Evolutionary conservation across 805 yeast genomes (phyloP).

Genomic region (Spathaspora girioi): DNA sequence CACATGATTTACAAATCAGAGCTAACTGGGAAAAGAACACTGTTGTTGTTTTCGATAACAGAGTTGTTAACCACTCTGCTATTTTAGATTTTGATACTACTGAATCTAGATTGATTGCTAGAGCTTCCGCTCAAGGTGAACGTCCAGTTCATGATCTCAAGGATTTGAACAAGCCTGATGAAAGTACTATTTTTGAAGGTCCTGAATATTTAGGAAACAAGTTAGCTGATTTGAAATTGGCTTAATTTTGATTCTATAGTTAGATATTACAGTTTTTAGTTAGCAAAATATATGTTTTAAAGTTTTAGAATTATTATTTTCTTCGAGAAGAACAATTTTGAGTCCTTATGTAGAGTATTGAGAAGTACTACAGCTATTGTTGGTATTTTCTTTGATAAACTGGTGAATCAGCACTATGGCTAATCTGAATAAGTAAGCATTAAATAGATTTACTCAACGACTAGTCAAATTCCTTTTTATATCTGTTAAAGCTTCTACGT

Average conservation of each 20-base stretch:
- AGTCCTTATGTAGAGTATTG: too few species aligned
- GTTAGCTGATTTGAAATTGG: constrained; percentile 2
- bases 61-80: constrained; percentile 35
- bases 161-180: constrained; percentile 30
- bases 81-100: constrained; percentile 31
- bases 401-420: too few species aligned
- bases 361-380: too few species aligned
- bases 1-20: constrained; percentile 38
- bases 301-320: not conserved
- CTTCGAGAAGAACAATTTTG: too few species aligned
- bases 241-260: not conserved
- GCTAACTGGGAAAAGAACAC: constrained; percentile 33
- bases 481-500: too few species aligned
- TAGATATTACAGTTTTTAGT: not conserved
- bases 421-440: too few species aligned
- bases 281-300: not conserved
- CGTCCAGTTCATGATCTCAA: constrained; percentile 32
- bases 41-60: constrained; percentile 39
- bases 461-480: too few species aligned
- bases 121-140: constrained; percentile 40
- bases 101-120: constrained; percentile 30
- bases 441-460: too few species aligned
- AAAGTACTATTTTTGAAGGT: constrained; percentile 13
- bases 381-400: too few species aligned
- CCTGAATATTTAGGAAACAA: constrained; percentile 8